These are phyloP conservation scores for Capsella rubella DNA, from an alignment of 441 rosid species.

Conservation along the genomic window DNA sequence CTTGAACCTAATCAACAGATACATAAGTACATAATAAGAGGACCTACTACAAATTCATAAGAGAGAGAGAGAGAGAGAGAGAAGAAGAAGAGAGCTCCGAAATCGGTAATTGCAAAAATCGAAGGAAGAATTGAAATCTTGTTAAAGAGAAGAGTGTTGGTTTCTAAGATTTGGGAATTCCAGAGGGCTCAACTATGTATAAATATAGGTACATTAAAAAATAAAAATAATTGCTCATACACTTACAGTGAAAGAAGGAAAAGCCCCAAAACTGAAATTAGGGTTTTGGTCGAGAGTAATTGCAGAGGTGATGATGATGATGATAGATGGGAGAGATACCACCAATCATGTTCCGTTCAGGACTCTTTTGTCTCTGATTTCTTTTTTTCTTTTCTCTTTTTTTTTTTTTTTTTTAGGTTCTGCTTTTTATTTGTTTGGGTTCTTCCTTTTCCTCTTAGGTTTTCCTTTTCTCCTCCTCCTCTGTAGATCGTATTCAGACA, in stretches of 20 bases:
- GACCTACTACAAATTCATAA: not conserved
- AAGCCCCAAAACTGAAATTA: constrained; percentile 34
- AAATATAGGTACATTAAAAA: too few species aligned
- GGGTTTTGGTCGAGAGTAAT: constrained; percentile 42
- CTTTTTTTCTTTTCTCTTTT: not conserved
- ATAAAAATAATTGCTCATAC: not conserved
- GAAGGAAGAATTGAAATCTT: constrained; percentile 8
- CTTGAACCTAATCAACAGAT: not conserved
- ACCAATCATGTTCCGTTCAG: constrained; percentile 28
- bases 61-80: not conserved
- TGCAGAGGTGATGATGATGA: constrained; percentile 21
- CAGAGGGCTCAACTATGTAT: not conserved
- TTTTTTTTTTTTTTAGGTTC: not conserved
- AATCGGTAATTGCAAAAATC: constrained; percentile 16
- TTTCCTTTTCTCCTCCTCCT: not conserved
- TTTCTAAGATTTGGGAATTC: constrained; percentile 21
- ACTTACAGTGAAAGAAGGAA: constrained; percentile 22
- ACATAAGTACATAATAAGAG: not conserved
- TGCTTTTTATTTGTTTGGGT: not conserved
- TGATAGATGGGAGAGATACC: constrained; percentile 7
- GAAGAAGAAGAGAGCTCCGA: not conserved
- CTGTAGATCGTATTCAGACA: constrained; percentile 39
- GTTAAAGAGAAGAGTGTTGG: not conserved
- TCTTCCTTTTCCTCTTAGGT: constrained; percentile 10
- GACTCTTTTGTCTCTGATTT: constrained; percentile 9